These are phyloP conservation scores for Russula compacta DNA, from an alignment of 768 basidiomycete species.

Conservation along the genomic window DNA sequence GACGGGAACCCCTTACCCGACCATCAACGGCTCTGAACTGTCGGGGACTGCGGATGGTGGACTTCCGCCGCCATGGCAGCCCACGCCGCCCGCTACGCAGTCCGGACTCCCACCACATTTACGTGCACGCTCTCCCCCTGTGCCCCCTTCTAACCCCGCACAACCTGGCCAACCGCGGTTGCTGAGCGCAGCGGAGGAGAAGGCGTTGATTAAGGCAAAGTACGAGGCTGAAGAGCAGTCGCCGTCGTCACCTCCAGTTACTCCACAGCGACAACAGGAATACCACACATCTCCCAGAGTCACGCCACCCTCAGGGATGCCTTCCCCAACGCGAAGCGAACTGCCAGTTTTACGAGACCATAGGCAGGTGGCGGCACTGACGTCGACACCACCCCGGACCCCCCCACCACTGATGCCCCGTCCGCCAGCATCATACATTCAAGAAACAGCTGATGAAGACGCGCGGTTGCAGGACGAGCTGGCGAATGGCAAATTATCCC, in stretches of 20 bases:
- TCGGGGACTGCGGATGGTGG: constrained; percentile 25
- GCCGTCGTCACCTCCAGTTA: constrained; percentile 10
- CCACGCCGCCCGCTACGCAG: constrained; percentile 20
- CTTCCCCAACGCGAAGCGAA: background rate
- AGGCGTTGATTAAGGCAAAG: constrained; percentile 55
- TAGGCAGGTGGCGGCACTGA: background rate
- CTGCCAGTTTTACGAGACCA: background rate
- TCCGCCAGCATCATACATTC: constrained; percentile 72
- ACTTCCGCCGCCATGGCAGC: constrained; percentile 24
- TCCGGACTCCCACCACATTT: constrained; percentile 22
- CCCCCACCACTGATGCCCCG: constrained; percentile 71
- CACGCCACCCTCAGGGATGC: background rate
- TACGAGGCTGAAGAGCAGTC: constrained; percentile 47
- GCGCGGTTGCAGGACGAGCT: constrained; percentile 37
- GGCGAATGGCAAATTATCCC: constrained; percentile 21
- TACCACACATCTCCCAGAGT: constrained; percentile 11
- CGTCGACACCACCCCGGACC: constrained; percentile 25
- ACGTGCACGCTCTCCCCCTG: constrained; percentile 27
- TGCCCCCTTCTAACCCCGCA: constrained; percentile 19
- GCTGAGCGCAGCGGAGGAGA: constrained; percentile 59
- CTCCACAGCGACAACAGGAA: constrained; percentile 9
- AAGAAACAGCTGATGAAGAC: constrained; percentile 73
- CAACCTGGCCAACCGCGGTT: constrained; percentile 36
- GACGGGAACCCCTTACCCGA: background rate
- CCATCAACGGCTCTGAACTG: constrained; percentile 33